These are phyloP conservation scores for Fusarium luffae DNA, from an alignment of 2,329 filamentous ascomycete species.

Conservation along the genomic window DNA sequence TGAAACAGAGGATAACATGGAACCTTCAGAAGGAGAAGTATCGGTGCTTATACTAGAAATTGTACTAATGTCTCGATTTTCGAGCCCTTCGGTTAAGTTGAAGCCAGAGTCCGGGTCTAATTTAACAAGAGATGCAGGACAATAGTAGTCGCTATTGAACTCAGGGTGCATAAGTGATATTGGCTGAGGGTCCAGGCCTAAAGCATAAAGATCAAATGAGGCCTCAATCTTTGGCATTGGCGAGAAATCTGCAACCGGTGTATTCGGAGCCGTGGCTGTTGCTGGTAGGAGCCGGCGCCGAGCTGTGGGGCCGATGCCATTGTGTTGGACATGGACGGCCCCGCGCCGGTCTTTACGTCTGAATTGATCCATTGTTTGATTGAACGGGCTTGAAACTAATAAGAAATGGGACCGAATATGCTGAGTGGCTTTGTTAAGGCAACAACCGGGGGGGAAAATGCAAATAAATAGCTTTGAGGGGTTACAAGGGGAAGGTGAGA, in stretches of 20 bases:
- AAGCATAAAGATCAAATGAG: neutral
- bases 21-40: conserved; percentile 47
- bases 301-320: conserved; percentile 29
- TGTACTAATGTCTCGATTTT: conserved; percentile 41
- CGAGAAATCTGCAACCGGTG: conserved; percentile 2
- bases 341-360: conserved; percentile 17
- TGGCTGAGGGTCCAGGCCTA: neutral
- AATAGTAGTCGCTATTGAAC: conserved; percentile 21
- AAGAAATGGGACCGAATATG: neutral
- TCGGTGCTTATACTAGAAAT: conserved; percentile 39
- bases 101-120: conserved; percentile 9
- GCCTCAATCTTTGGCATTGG: neutral
- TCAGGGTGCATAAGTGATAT: conserved; percentile 5
- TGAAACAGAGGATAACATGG: conserved; percentile 47
- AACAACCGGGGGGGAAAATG: neutral
- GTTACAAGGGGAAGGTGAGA: conserved; percentile 19
- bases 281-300: conserved; percentile 20
- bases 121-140: conserved; percentile 27
- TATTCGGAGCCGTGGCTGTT: conserved; percentile 10
- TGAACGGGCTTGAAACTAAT: neutral
- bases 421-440: conserved; percentile 23
- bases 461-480: neutral
- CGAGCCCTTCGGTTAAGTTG: conserved; percentile 11
- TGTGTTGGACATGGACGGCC: conserved; percentile 10
- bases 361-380: conserved; percentile 14